Percentiles rank a stretch among this genome's conserved stretches.
Conservation (phyloP, 2,329 filamentous ascomycete species). For the Pleomassaria siparia region DNA sequence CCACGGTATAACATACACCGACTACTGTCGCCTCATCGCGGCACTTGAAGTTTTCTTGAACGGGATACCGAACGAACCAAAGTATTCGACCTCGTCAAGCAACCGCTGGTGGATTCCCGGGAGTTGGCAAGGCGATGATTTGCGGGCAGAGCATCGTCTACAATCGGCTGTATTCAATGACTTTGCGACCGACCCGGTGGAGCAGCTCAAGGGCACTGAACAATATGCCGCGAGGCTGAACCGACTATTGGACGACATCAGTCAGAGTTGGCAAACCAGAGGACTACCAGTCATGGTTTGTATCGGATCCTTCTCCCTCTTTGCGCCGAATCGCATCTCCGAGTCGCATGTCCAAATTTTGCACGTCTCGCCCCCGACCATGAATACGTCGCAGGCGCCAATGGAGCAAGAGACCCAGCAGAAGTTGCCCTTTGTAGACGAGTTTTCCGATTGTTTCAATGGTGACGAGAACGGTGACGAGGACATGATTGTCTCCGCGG, state of each 20-base stretch:
- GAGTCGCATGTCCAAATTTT: conserved; percentile 26
- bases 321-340: conserved; percentile 23
- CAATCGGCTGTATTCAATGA: background rate
- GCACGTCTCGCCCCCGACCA: conserved; percentile 13
- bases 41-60: conserved; percentile 20
- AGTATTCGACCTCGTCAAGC: background rate
- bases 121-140: background rate
- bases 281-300: conserved; percentile 25
- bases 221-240: conserved; percentile 18
- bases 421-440: conserved; percentile 17
- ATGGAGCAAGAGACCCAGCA: background rate
- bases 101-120: background rate
- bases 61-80: conserved; percentile 12
- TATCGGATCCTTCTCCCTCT: conserved; percentile 26
- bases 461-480: too few species aligned
- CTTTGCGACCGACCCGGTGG: conserved; percentile 4
- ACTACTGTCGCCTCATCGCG: conserved; percentile 18
- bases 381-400: background rate
- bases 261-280: conserved; percentile 16
- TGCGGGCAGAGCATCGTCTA: background rate
- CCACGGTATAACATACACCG: conserved; percentile 26
- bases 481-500: background rate
- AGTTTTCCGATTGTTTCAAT: conserved; percentile 9
- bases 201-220: conserved; percentile 13
- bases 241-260: conserved; percentile 22